Evolutionary conservation across 352 stramenopile species (phyloP).

Genomic region (Pythium pyrilobum): DNA sequence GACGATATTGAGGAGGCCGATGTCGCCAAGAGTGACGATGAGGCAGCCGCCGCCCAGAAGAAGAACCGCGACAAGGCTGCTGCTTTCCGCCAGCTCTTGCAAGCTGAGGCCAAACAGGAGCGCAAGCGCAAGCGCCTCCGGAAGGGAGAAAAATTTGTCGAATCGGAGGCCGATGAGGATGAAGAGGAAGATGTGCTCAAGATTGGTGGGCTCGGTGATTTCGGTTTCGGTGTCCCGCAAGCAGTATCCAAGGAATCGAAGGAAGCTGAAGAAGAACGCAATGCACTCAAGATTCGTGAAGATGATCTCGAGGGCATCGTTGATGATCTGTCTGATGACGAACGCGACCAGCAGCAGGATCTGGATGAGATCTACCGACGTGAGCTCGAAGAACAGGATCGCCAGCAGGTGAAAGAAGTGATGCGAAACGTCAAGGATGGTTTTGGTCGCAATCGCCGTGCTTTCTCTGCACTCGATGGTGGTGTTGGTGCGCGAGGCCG

Average conservation of each 20-base stretch:
- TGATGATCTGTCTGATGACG: conserved; percentile 81
- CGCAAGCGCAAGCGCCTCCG: conserved; percentile 50
- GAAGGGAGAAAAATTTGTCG: conserved; percentile 60
- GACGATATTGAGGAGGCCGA: conserved; percentile 22
- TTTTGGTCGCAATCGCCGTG: conserved; percentile 77
- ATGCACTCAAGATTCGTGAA: conserved; percentile 64
- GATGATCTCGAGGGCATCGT: conserved; percentile 84
- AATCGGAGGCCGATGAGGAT: conserved; percentile 83
- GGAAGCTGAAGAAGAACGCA: conserved; percentile 72
- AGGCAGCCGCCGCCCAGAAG: conserved; percentile 4
- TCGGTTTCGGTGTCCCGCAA: conserved; percentile 77
- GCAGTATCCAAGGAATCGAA: conserved; percentile 64
- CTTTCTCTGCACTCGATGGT: conserved; percentile 53
- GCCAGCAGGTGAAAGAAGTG: conserved; percentile 70
- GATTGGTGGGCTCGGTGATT: conserved; percentile 77
- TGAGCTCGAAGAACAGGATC: conserved; percentile 63
- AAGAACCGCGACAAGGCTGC: conserved; percentile 58
- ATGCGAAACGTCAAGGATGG: conserved; percentile 88
- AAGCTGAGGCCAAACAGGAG: conserved; percentile 46
- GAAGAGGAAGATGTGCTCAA: conserved; percentile 81
- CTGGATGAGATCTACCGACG: conserved; percentile 72
- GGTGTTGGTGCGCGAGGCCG: conserved; percentile 58
- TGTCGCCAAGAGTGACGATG: conserved; percentile 15
- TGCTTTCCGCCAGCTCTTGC: conserved; percentile 58
- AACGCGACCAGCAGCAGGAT: conserved; percentile 55